phyloP scores from a whole-genome alignment of 169 alveolate species.

The Eimeria maxima region DNA sequence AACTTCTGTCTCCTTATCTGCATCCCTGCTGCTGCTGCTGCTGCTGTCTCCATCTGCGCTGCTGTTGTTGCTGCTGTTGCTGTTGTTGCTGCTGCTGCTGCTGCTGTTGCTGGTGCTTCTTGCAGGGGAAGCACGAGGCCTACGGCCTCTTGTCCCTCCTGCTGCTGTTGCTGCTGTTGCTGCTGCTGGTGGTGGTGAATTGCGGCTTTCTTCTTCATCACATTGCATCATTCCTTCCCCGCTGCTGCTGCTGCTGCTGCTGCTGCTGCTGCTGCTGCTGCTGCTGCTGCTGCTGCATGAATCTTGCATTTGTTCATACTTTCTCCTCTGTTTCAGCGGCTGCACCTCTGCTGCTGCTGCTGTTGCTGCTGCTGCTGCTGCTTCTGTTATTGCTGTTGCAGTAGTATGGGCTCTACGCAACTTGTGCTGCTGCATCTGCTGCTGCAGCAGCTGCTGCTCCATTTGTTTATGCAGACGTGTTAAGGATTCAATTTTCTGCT shows the following conservation, averaged over 20 bases:
- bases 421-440: background rate
- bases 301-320: background rate
- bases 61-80: slow-evolving; percentile 24
- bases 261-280: slow-evolving; percentile 23
- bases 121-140: background rate
- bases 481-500: background rate
- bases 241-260: slow-evolving; percentile 39
- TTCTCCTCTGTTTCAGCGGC: slow-evolving; percentile 12
- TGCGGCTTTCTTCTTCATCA: background rate
- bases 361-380: slow-evolving; percentile 10
- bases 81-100: background rate
- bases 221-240: background rate
- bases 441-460: slow-evolving; percentile 62
- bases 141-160: background rate
- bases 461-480: background rate
- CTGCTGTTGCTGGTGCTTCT: background rate
- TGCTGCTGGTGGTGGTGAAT: background rate
- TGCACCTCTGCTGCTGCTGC: background rate
- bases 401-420: background rate
- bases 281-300: background rate
- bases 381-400: slow-evolving; percentile 11
- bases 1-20: background rate
- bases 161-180: slow-evolving; percentile 1
- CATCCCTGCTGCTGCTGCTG: slow-evolving; percentile 26
- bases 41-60: background rate